phyloP scores from a whole-genome alignment of 495 filamentous ascomycete species.

The Apiosordaria backusii region DNA sequence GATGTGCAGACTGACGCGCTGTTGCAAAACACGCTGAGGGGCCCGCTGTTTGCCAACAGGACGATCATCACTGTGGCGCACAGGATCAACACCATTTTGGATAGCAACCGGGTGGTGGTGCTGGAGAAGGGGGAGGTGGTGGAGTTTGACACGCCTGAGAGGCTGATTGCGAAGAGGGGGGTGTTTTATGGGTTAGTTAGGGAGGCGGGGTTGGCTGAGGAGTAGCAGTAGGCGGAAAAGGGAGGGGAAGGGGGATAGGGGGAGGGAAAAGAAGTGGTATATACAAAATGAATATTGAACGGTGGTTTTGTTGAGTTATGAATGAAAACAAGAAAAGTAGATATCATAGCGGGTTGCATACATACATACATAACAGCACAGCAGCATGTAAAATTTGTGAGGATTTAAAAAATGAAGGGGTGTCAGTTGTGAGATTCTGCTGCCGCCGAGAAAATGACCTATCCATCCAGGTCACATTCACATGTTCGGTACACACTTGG shows the following conservation, averaged over 20 bases:
- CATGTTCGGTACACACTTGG: too few species aligned
- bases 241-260: not conserved
- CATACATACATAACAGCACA: too few species aligned
- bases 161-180: conserved; percentile 42
- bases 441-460: too few species aligned
- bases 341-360: not conserved
- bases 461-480: too few species aligned
- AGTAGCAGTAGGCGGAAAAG: conserved; percentile 6
- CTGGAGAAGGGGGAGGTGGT: conserved; percentile 59
- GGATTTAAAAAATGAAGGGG: too few species aligned
- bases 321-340: not conserved
- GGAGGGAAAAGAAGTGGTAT: not conserved
- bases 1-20: conserved; percentile 92
- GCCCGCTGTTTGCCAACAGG: conserved; percentile 70
- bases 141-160: conserved; percentile 46
- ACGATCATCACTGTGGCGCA: conserved; percentile 99
- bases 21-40: conserved; percentile 64
- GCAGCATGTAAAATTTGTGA: too few species aligned
- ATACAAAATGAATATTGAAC: not conserved
- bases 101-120: conserved; percentile 87
- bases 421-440: too few species aligned
- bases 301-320: not conserved
- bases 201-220: conserved; percentile 44
- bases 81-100: conserved; percentile 93
- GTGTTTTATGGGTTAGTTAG: conserved; percentile 46